phyloP scores from a whole-genome alignment of 2,329 filamentous ascomycete species.

The Cladosporium sp. region DNA sequence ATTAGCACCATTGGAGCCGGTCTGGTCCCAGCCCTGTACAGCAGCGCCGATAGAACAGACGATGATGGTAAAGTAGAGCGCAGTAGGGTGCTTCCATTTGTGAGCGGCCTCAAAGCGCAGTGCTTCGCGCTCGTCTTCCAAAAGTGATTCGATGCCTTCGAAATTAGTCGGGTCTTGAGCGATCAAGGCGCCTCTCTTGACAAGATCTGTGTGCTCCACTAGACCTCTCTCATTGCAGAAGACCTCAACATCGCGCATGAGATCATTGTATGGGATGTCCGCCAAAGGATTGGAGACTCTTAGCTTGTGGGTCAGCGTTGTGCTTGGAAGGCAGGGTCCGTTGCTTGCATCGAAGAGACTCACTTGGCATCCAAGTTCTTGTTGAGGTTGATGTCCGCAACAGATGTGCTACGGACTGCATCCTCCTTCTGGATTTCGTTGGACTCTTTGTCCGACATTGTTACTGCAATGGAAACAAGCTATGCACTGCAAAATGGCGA shows the following conservation, averaged over 20 bases:
- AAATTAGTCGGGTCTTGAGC: constrained; percentile 46
- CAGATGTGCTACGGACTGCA: background rate
- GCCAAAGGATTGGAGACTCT: constrained; percentile 50
- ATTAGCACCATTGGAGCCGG: constrained; percentile 51
- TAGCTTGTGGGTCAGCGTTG: constrained; percentile 15
- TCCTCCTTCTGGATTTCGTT: constrained; percentile 3
- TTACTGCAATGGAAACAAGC: background rate
- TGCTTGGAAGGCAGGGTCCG: constrained; percentile 10
- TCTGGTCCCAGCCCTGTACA: constrained; percentile 51
- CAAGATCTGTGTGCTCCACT: constrained; percentile 35
- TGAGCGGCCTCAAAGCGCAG: constrained; percentile 44
- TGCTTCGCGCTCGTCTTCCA: constrained; percentile 37
- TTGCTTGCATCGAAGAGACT: constrained; percentile 8
- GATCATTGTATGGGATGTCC: constrained; percentile 47
- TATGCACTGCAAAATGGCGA: background rate
- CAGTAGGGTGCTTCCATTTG: constrained; percentile 46
- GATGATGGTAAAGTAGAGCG: constrained; percentile 48
- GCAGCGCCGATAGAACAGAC: constrained; percentile 50
- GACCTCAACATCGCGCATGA: constrained; percentile 50
- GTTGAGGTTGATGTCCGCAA: constrained; percentile 18
- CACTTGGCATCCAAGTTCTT: constrained; percentile 24
- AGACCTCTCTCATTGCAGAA: constrained; percentile 49
- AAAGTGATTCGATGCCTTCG: constrained; percentile 40
- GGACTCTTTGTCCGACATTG: constrained; percentile 6
- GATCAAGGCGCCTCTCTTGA: constrained; percentile 47